Evolutionary conservation across 192 early-diverging fungal genomes (phyloP).

Genomic region (Coemansia umbellata): DNA sequence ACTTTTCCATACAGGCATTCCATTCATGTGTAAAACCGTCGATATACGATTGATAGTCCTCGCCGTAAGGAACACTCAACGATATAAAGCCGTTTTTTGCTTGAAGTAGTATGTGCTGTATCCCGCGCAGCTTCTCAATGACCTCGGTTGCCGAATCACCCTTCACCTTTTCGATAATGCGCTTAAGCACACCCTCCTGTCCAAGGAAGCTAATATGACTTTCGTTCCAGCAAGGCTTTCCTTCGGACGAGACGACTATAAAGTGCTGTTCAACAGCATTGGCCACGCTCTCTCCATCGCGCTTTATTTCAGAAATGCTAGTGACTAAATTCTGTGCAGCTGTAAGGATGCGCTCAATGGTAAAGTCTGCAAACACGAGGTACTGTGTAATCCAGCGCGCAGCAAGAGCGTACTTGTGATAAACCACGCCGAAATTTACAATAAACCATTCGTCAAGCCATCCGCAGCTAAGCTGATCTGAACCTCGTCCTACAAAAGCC

Average conservation of each 20-base stretch:
- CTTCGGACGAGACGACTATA: conserved; percentile 28
- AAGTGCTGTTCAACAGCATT: conserved; percentile 43
- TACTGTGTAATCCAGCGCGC: conserved; percentile 53
- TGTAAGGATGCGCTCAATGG: conserved; percentile 64
- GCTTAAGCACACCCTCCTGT: conserved; percentile 63
- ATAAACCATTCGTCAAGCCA: conserved; percentile 61
- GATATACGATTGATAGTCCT: conserved; percentile 9
- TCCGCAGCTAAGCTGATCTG: conserved; percentile 42
- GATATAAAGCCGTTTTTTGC: conserved; percentile 16
- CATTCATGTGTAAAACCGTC: conserved; percentile 25
- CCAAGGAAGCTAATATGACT: conserved; percentile 62
- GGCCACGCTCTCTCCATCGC: conserved; percentile 59
- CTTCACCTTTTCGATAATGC: conserved; percentile 28
- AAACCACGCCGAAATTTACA: conserved; percentile 35
- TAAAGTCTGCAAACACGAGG: conserved; percentile 64
- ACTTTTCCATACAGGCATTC: conserved; percentile 9
- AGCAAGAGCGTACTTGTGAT: conserved; percentile 23
- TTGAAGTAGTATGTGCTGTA: conserved; percentile 8
- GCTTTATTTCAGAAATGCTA: conserved; percentile 63
- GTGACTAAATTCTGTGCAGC: conserved; percentile 66
- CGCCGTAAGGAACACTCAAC: conserved; percentile 7
- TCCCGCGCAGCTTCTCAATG: conserved; percentile 6
- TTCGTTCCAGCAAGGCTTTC: conserved; percentile 52
- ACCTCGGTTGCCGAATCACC: conserved; percentile 3
- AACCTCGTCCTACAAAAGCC: conserved; percentile 28